Evolutionary conservation across 2,329 filamentous ascomycete genomes (phyloP), one percentile per base, ranked within the genome.

Genomic region (Canariomyces notabilis): DNA sequence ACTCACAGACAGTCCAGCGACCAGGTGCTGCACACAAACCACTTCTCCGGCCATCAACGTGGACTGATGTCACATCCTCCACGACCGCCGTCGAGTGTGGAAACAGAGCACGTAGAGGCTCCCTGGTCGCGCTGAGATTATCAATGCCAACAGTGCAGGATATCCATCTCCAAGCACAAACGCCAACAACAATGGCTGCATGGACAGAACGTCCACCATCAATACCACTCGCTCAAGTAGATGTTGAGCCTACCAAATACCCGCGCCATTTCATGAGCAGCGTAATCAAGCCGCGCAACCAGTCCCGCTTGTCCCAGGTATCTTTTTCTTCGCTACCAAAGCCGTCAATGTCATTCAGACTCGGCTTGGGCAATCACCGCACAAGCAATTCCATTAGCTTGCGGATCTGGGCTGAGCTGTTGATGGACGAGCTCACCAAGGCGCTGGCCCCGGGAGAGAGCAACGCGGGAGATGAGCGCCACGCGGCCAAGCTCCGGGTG

Each of bases 401-500:
- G 12, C 50, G 52, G n/a, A 42, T 54, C 36, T 53, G 48, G 35
- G 38, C 48, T 12, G 23, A 51, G 12, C 32, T 52, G 16, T 36
- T 57, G 11, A 44, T 37, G 6, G 50, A 49, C 23, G 49, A 55
- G 42, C 44, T 57, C 22, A 41, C 33, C 11, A 34, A 42, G 16
- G 46, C 43, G 8, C n/a, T 48, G 38, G 6, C 22, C 15, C 6
- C 31, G 19, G 2, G 38, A 15, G 31, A 22, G 1, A 21, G 11
- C n/a, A 21, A 37, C 9, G 21, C 41, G 5, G 26, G 15, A 7
- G 37, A 42, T 15, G 33, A 42, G 37, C 5, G 15, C 2, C 11
- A 29, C 14, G 20, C 31, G 19, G 29, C 8, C 14, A 29, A 42
- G 14, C 23, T 21, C 1, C 51, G 56, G 31, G 29, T 53, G 16